Conservation (phyloP, 2,329 filamentous ascomycete genomes). For the Fusarium tupiense region DNA sequence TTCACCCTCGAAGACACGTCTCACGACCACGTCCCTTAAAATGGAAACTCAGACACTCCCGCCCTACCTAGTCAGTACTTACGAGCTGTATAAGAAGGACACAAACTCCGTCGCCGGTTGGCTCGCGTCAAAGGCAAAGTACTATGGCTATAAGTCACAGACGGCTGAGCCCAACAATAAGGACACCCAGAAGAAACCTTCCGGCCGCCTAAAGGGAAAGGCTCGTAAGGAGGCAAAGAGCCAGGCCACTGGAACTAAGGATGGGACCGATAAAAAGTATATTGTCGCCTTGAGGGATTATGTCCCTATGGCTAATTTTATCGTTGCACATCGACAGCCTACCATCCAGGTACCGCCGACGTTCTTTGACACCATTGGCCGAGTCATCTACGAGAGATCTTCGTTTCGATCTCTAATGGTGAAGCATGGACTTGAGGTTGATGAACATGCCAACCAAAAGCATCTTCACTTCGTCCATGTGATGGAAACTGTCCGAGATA, state of each 20-base stretch:
- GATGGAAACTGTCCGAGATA: not conserved
- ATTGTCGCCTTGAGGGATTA: not conserved
- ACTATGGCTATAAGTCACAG: not conserved
- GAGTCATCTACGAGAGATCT: not conserved
- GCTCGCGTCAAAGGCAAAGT: not conserved
- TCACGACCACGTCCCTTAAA: not conserved
- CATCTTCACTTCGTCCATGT: not conserved
- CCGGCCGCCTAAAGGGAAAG: not conserved
- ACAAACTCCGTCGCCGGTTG: not conserved
- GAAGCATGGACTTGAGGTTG: not conserved
- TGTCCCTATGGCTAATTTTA: slow-evolving; percentile 2
- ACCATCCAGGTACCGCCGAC: not conserved
- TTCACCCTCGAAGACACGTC: not conserved
- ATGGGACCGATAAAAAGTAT: not conserved
- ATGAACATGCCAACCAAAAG: not conserved
- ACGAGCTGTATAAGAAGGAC: not conserved
- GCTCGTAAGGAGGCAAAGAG: not conserved
- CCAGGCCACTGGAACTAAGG: not conserved
- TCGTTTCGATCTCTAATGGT: not conserved
- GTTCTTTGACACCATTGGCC: not conserved
- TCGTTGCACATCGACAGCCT: not conserved
- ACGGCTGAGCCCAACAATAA: accelerated
- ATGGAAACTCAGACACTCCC: too few relatives aligned
- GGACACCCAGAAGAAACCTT: not conserved
- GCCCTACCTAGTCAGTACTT: not conserved